Conservation (phyloP, 495 filamentous ascomycete genomes). For the Aspergillus ostianus region DNA sequence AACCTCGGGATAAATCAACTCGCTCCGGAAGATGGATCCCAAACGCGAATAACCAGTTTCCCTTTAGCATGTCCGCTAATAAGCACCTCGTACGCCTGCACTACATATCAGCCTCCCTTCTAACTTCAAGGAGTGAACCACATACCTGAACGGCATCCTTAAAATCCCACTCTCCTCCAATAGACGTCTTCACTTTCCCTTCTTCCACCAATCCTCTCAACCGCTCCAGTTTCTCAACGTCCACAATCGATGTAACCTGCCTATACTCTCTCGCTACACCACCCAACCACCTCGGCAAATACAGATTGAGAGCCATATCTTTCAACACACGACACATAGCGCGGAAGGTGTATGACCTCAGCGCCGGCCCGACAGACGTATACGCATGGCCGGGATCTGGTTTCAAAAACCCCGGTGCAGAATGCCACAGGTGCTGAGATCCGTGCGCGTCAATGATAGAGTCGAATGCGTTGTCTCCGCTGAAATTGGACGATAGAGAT, state of each 20-base stretch:
- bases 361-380: neutral
- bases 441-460: neutral
- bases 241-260: conserved; percentile 1
- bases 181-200: neutral
- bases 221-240: neutral
- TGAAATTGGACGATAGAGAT: neutral
- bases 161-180: neutral
- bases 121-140: neutral
- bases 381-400: neutral
- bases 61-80: neutral
- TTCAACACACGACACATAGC: neutral
- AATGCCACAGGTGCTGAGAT: conserved; percentile 3
- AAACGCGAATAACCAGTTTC: conserved; percentile 1
- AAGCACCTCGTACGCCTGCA: neutral
- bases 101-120: neutral
- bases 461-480: neutral
- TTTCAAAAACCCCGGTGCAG: neutral
- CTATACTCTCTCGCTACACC: neutral
- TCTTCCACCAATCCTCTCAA: neutral
- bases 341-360: neutral
- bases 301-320: neutral
- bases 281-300: neutral
- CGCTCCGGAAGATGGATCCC: neutral
- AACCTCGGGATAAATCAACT: no score
- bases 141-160: neutral